phyloP scores from a whole-genome alignment of 371 early-diverging fungal species.

The Actinomucor elegans region DNA sequence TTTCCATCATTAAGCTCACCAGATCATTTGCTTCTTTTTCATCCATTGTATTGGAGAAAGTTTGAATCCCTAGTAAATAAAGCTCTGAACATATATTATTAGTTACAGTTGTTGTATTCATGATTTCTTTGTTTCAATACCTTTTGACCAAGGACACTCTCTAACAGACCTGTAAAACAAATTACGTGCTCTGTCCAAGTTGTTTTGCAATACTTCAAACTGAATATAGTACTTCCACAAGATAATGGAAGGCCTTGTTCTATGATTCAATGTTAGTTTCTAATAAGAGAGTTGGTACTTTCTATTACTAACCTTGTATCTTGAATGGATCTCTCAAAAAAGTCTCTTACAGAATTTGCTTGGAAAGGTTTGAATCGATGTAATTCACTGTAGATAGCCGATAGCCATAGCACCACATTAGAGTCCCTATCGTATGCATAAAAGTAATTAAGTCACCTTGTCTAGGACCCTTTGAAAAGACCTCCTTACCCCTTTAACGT shows the following conservation, averaged over 20 bases:
- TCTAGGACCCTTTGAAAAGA: too few relatives aligned
- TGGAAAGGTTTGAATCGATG: conserved; percentile 61
- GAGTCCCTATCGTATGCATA: conserved; percentile 37
- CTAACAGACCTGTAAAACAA: conserved; percentile 61
- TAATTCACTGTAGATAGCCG: conserved; percentile 62
- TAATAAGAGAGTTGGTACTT: not conserved
- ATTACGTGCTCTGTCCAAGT: conserved; percentile 41
- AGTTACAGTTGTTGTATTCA: not conserved
- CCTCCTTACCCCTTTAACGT: conserved; percentile 37
- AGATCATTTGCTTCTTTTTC: conserved; percentile 57
- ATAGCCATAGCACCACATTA: conserved; percentile 59
- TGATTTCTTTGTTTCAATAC: conserved; percentile 23
- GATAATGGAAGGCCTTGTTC: conserved; percentile 48
- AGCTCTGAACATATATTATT: conserved; percentile 34
- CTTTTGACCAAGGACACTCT: conserved; percentile 76
- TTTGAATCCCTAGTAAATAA: conserved; percentile 53
- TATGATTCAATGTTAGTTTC: conserved; percentile 20
- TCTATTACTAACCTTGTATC: conserved; percentile 37
- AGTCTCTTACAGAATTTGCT: conserved; percentile 52
- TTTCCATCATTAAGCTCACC: conserved; percentile 63
- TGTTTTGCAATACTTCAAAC: conserved; percentile 49
- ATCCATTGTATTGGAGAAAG: conserved; percentile 38
- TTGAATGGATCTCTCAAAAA: conserved; percentile 62
- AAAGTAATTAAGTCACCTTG: too few relatives aligned
- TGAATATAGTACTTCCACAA: conserved; percentile 65